Percentiles rank a stretch among this genome's conserved stretches.
phyloP scores from a whole-genome alignment of 2,329 filamentous ascomycete species.

The Cladorrhinum sp. region DNA sequence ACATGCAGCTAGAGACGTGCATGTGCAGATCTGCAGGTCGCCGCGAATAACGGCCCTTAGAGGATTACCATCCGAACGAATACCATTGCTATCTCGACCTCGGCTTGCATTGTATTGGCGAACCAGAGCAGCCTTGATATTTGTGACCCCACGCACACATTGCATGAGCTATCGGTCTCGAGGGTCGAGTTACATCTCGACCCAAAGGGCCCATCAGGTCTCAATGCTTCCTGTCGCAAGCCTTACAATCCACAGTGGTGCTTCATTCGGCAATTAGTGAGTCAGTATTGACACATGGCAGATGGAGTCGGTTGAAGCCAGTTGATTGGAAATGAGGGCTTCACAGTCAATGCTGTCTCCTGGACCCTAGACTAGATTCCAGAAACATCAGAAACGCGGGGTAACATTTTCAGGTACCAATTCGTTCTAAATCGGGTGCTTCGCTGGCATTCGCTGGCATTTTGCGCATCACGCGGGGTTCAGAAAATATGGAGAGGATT shows the following conservation, averaged over 20 bases:
- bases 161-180: too few species aligned
- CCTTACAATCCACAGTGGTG: slow-evolving; percentile 11
- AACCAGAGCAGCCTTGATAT: slow-evolving; percentile 11
- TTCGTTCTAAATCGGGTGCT: not conserved
- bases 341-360: not conserved
- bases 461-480: not conserved
- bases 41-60: slow-evolving; percentile 10
- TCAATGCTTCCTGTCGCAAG: slow-evolving; percentile 18
- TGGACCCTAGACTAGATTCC: not conserved
- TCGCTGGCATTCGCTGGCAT: not conserved
- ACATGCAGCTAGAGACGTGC: slow-evolving; percentile 6
- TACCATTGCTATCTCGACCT: not conserved
- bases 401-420: not conserved
- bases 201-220: slow-evolving; percentile 8
- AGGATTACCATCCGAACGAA: not conserved
- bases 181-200: not conserved
- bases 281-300: not conserved
- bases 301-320: not conserved
- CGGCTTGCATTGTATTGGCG: slow-evolving; percentile 10
- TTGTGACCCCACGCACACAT: slow-evolving; percentile 2
- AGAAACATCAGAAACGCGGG: not conserved
- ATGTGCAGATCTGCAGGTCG: slow-evolving; percentile 11
- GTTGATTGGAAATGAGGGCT: slow-evolving; percentile 1
- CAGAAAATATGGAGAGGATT: not conserved
- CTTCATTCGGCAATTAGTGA: slow-evolving; percentile 17